phyloP scores from a whole-genome alignment of 306 rosid species.

The Boehmeria nivea region DNA sequence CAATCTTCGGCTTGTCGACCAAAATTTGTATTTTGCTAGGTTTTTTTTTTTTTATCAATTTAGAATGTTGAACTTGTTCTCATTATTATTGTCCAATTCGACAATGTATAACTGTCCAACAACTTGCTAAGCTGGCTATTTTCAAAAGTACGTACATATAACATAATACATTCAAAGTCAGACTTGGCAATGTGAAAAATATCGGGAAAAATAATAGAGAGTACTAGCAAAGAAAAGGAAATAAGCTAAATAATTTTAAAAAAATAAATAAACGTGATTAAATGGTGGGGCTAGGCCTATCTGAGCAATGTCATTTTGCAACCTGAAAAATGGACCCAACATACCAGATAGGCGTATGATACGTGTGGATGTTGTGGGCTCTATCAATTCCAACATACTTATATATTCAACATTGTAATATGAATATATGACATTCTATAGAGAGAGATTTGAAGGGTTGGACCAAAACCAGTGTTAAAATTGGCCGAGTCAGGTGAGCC shows the following conservation, averaged over 20 bases:
- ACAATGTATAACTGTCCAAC: too few species aligned
- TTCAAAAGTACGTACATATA: background rate
- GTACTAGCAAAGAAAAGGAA: too few species aligned
- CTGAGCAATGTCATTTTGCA: background rate
- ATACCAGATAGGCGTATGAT: slow-evolving; percentile 7
- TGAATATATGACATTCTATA: background rate
- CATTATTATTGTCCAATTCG: background rate
- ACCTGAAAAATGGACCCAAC: slow-evolving; percentile 18
- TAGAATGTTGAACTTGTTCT: background rate
- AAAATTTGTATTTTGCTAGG: slow-evolving; percentile 2
- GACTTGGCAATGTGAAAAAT: slow-evolving; percentile 1
- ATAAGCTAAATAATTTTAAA: too few species aligned
- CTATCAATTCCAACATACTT: slow-evolving; percentile 11
- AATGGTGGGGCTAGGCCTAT: background rate
- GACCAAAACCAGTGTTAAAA: slow-evolving; percentile 8
- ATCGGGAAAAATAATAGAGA: background rate
- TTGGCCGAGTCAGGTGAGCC: slow-evolving; percentile 19
- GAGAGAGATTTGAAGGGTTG: slow-evolving; percentile 17
- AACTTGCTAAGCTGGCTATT: too few species aligned
- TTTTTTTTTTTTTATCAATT: background rate
- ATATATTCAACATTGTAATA: background rate
- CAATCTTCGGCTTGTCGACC: background rate
- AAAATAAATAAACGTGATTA: background rate
- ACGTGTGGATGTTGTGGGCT: slow-evolving; percentile 6
- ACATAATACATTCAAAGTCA: background rate